A percentile compares a stretch with the other conserved stretches of the same genome.
These are phyloP conservation scores for Diaporthe vaccinii DNA, from an alignment of 2,329 filamentous ascomycete species.

Conservation along the genomic window DNA sequence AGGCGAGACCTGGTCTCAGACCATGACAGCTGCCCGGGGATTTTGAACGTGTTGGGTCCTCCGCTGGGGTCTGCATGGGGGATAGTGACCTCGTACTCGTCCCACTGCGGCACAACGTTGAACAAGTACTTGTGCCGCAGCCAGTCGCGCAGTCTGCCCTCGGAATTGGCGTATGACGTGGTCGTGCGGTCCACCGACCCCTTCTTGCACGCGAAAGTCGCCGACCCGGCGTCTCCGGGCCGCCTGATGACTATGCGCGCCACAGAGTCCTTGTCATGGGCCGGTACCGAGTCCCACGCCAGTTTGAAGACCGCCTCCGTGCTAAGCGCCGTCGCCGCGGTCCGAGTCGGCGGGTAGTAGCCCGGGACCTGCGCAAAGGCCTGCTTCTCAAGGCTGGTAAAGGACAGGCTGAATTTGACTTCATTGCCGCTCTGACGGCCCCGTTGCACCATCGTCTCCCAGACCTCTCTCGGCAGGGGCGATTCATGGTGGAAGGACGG, in stretches of 20 bases:
- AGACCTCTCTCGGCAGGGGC: slow-evolving; percentile 27
- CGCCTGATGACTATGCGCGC: slow-evolving; percentile 3
- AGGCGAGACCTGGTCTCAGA: background rate
- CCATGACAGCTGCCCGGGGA: background rate
- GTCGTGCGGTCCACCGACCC: background rate
- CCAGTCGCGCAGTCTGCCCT: background rate
- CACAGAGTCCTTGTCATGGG: background rate
- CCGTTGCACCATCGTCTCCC: slow-evolving; percentile 7
- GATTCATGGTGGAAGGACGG: slow-evolving; percentile 9
- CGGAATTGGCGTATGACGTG: background rate
- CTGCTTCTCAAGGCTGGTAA: background rate
- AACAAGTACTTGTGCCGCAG: background rate
- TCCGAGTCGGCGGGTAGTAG: background rate
- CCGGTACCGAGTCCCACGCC: background rate
- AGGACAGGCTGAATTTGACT: background rate
- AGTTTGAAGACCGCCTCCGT: background rate
- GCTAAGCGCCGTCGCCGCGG: background rate
- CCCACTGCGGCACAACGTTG: slow-evolving; percentile 1
- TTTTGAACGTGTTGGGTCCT: background rate
- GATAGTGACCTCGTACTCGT: background rate
- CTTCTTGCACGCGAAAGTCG: background rate
- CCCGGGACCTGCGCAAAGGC: background rate
- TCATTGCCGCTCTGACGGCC: background rate
- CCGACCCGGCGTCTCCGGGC: background rate
- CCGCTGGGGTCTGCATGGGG: background rate